phyloP scores from a whole-genome alignment of 1,284 basidiomycete species.

The Anthracocystis setariae region DNA sequence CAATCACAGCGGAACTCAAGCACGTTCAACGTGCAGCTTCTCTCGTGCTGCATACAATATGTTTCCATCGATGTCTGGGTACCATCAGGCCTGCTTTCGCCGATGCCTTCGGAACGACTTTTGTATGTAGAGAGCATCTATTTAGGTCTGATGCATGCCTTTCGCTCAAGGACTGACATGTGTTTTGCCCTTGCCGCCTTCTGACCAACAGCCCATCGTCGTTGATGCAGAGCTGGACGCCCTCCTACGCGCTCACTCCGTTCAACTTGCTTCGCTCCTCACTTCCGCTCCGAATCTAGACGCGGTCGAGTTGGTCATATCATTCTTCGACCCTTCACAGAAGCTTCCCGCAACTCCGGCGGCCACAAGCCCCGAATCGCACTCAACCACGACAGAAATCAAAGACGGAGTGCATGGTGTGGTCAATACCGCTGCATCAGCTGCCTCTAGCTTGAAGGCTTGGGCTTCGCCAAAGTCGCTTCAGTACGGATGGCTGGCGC shows the following conservation, averaged over 20 bases:
- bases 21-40: conserved; percentile 13
- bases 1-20: conserved; percentile 2
- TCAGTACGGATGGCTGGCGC: conserved; percentile 39
- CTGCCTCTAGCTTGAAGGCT: conserved; percentile 21
- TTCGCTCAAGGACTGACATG: background rate
- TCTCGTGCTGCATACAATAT: conserved; percentile 31
- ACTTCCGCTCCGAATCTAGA: background rate
- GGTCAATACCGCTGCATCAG: background rate
- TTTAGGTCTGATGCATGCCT: background rate
- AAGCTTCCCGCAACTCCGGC: too few relatives aligned
- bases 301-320: conserved; percentile 1
- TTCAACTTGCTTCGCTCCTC: conserved; percentile 1
- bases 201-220: conserved; percentile 18
- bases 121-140: conserved; percentile 11
- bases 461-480: conserved; percentile 31
- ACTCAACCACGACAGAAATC: background rate
- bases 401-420: background rate
- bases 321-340: conserved; percentile 8
- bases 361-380: background rate
- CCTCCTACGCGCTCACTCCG: conserved; percentile 7
- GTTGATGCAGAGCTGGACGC: conserved; percentile 17
- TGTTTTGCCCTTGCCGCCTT: background rate
- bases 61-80: conserved; percentile 40
- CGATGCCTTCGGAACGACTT: conserved; percentile 16
- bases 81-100: conserved; percentile 26